Percentiles rank a stretch among this genome's conserved stretches.
These are phyloP conservation scores for Trichophyton mentagrophytes DNA, from an alignment of 2,329 filamentous ascomycete genomes.

Conservation along the genomic window DNA sequence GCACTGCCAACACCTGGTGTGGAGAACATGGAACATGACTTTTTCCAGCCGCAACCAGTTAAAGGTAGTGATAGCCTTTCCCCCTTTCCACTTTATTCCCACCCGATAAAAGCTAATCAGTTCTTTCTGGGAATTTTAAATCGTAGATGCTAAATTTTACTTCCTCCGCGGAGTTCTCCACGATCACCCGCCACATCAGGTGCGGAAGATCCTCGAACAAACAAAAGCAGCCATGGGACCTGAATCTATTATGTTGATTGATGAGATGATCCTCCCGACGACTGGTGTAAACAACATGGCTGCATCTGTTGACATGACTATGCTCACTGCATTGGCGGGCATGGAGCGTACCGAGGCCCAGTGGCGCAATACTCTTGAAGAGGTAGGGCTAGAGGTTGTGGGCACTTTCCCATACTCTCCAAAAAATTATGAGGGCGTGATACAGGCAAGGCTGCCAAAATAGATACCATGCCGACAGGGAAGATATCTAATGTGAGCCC, in stretches of 20 bases:
- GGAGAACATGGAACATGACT: slow-evolving; percentile 18
- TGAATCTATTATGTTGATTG: background rate
- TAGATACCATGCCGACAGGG: background rate
- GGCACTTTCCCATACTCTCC: background rate
- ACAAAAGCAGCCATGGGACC: background rate
- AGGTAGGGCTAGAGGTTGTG: background rate
- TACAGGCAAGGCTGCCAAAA: background rate
- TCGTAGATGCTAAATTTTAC: background rate
- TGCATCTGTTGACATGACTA: background rate
- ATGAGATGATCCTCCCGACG: background rate
- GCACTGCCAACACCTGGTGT: slow-evolving; percentile 20
- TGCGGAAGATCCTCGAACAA: background rate
- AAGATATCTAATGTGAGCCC: no score
- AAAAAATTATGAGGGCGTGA: background rate
- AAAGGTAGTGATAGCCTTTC: slow-evolving; percentile 11
- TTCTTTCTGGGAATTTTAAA: background rate
- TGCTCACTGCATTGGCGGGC: background rate
- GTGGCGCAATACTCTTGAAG: background rate
- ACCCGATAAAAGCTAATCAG: no score
- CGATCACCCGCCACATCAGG: background rate
- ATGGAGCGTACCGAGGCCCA: background rate
- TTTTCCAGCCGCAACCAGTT: slow-evolving; percentile 21
- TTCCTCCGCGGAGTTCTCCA: background rate
- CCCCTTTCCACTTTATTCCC: no score
- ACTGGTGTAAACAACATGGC: background rate